phyloP scores from a whole-genome alignment of 2,329 filamentous ascomycete species.

The Xylariomycetidae sp. region DNA sequence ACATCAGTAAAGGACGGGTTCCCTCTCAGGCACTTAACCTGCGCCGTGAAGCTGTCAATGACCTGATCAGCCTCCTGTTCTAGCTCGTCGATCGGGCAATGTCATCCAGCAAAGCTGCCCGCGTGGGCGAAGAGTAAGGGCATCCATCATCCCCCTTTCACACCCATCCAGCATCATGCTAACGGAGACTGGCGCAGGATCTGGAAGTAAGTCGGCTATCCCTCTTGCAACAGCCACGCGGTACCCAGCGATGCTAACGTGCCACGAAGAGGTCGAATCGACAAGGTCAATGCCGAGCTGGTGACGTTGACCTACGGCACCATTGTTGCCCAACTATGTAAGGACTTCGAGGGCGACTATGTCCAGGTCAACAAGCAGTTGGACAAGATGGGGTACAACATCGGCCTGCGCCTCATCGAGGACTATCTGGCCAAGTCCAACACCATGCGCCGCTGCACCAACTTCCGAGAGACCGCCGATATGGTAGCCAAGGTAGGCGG shows the following conservation, averaged over 20 bases:
- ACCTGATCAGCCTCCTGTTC: constrained; percentile 11
- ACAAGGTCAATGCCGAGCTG: constrained; percentile 97
- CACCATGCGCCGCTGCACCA: constrained; percentile 79
- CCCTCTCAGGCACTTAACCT: no score
- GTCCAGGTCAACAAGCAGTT: constrained; percentile 94
- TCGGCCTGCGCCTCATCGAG: constrained; percentile 89
- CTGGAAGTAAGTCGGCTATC: constrained; percentile 69
- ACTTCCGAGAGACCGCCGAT: constrained; percentile 93
- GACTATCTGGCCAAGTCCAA: constrained; percentile 96
- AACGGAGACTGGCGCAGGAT: constrained; percentile 56
- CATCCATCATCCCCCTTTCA: constrained; percentile 1
- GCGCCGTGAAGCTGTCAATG: constrained; percentile 16
- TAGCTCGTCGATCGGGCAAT: constrained; percentile 34
- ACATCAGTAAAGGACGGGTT: no score
- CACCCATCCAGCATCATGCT: constrained; percentile 7
- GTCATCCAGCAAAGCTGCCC: constrained; percentile 55
- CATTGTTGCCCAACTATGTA: constrained; percentile 92
- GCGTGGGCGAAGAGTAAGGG: constrained; percentile 56
- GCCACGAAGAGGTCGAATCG: constrained; percentile 70
- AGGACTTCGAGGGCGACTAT: constrained; percentile 93
- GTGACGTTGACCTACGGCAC: constrained; percentile 97
- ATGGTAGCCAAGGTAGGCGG: constrained; percentile 83
- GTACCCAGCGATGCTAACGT: constrained; percentile 9
- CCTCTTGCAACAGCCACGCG: constrained; percentile 1
- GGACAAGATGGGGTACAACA: constrained; percentile 99